These are phyloP conservation scores for Microbotryum saponariae DNA, from an alignment of 1,284 basidiomycete genomes.

Conservation along the genomic window DNA sequence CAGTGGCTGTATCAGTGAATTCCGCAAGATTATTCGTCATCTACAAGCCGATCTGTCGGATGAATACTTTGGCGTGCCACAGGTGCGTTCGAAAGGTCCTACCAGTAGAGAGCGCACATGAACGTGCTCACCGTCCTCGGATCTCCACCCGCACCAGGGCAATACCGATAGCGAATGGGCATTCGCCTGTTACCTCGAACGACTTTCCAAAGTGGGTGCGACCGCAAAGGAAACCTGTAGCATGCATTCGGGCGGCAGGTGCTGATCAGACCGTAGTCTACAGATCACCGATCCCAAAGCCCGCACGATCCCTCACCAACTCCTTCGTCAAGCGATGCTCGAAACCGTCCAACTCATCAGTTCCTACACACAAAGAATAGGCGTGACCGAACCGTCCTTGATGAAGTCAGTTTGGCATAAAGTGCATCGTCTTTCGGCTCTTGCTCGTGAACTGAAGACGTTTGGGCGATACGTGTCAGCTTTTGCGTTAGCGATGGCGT, in stretches of 20 bases:
- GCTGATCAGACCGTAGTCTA: not conserved
- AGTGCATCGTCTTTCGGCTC: not conserved
- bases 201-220: constrained; percentile 55
- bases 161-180: constrained; percentile 93
- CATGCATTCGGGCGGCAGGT: not conserved
- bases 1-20: constrained; percentile 59
- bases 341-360: constrained; percentile 76
- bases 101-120: too few relatives aligned
- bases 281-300: constrained; percentile 75
- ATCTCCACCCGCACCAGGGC: constrained; percentile 63
- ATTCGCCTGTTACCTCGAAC: constrained; percentile 70
- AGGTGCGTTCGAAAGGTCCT: too few relatives aligned
- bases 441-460: not conserved
- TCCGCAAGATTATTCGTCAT: constrained; percentile 67
- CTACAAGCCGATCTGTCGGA: constrained; percentile 52
- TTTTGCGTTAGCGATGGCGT: constrained; percentile 93
- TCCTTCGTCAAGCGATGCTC: constrained; percentile 70
- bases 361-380: constrained; percentile 61
- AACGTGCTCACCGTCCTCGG: too few relatives aligned
- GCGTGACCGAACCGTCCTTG: constrained; percentile 44
- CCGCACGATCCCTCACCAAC: constrained; percentile 55
- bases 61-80: too few relatives aligned
- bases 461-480: constrained; percentile 55
- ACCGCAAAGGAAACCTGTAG: too few relatives aligned
- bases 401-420: constrained; percentile 41